Evolutionary conservation across 2,329 filamentous ascomycete genomes (phyloP).

Genomic region (Paracamarosporium sp.): DNA sequence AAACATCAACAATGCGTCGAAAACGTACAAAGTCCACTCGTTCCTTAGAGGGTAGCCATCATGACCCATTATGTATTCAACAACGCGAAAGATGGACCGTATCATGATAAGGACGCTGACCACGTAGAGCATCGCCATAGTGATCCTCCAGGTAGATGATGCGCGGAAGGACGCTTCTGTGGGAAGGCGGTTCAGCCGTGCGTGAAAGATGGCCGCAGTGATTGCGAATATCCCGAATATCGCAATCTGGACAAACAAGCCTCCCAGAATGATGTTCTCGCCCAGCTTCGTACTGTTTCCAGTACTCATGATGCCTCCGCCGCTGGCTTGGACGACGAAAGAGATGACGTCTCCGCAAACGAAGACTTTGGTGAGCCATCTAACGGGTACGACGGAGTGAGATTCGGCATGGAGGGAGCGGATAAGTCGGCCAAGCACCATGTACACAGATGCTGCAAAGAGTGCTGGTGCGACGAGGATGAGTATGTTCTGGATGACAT

Average conservation of each 20-base stretch:
- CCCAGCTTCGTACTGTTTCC: conserved; percentile 35
- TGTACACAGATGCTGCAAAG: conserved; percentile 58
- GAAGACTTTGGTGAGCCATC: conserved; percentile 58
- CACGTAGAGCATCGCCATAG: conserved; percentile 53
- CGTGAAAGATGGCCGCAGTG: conserved; percentile 21
- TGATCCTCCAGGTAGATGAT: conserved; percentile 33
- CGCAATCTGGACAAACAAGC: conserved; percentile 55
- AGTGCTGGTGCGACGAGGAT: conserved; percentile 55
- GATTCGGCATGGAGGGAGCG: conserved; percentile 46
- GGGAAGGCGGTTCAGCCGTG: conserved; percentile 1
- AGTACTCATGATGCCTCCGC: conserved; percentile 34
- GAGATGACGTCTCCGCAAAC: conserved; percentile 59
- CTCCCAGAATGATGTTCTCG: conserved; percentile 53
- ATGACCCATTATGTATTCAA: conserved; percentile 57
- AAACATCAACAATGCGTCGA: conserved; percentile 55
- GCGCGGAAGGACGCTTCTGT: background rate
- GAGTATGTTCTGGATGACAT: conserved; percentile 52
- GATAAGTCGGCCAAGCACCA: conserved; percentile 56
- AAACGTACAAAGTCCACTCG: conserved; percentile 55
- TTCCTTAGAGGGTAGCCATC: conserved; percentile 52
- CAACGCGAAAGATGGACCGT: conserved; percentile 56
- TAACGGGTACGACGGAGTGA: conserved; percentile 47
- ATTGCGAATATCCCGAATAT: conserved; percentile 58
- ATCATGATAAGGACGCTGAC: conserved; percentile 56
- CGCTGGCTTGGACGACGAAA: conserved; percentile 56